Base-by-base conservation (phyloP, 2,329 filamentous ascomycete species). In the Talaromyces rugulosus region DNA sequence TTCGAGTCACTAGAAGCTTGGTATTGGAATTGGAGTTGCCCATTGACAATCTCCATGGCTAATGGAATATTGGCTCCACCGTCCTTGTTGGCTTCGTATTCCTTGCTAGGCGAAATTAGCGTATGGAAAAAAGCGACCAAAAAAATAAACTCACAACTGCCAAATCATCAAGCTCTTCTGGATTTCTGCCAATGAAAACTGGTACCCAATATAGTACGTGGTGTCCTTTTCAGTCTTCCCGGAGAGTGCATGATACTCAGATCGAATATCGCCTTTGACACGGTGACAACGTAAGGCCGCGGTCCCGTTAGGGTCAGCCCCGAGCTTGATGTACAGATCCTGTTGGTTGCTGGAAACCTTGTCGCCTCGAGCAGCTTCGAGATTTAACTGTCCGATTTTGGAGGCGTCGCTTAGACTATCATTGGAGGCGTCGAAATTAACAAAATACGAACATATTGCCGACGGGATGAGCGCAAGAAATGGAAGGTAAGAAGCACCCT, bases 261-360 rank as follows among this genome's bases (percentile, higher is more conserved):
- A 52, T 18, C 65, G 60, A 36, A 66, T 66, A 33, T 63, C 62
- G 60, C 53, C 62, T 28, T 64, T 51, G 9, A 64, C 61, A 42
- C 65, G 63, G 36, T 67, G 66, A 34, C 54, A 64, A 30, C 65
- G 64, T 50, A 64, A 52, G 3, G 65, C 63, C 8, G 62, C 60
- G 5, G 52, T 40, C 33, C 63, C 66, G 6, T 63, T 58, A 11
- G 59, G 42, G 44, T 67, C 66, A 9, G 44, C 66, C 34, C 58
- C 64, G 16, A 65, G 61, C 47, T 66, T 67, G 59, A 65, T 65
- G 56, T 63, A 66, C 11, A 66, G 62, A 31, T 65, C 63, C 11
- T 33, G 27, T 5, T 56, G 59, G 51, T 67, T 66, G 11, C 36
- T 18, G 36, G 28, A 34, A 53, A 62, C 55, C 36, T 61, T 36